Conservation (phyloP, 352 stramenopile genomes). For the Phytophthora litchii region DNA sequence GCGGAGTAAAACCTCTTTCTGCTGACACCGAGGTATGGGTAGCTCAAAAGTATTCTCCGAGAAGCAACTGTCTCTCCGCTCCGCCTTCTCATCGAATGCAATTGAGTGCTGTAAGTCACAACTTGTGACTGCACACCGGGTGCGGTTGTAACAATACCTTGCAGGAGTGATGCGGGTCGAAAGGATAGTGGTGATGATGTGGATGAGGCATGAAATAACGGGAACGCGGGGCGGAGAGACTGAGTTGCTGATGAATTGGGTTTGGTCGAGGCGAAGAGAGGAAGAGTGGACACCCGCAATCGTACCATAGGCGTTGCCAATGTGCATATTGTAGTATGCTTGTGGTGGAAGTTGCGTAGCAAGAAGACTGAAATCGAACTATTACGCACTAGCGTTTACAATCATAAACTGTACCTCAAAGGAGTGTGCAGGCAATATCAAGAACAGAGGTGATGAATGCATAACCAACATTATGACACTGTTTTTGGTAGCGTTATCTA, state of each 20-base stretch:
- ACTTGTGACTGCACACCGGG: too few relatives aligned
- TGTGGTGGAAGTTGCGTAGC: conserved; percentile 2
- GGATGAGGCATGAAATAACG: conserved; percentile 4
- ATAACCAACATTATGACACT: conserved; percentile 35
- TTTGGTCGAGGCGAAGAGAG: conserved; percentile 15
- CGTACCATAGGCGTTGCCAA: conserved; percentile 2
- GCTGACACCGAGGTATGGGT: conserved; percentile 18
- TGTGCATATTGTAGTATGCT: conserved; percentile 8
- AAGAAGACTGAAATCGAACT: not conserved
- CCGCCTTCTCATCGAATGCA: not conserved
- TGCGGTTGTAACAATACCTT: not conserved
- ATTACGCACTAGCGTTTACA: not conserved
- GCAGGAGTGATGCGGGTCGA: not conserved
- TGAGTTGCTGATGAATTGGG: conserved; percentile 11
- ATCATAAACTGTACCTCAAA: too few relatives aligned
- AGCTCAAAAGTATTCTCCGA: conserved; percentile 16
- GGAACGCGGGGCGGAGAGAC: conserved; percentile 5
- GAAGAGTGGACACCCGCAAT: conserved; percentile 1
- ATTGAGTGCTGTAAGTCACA: not conserved
- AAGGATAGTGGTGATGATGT: conserved; percentile 2
- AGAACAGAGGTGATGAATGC: conserved; percentile 5
- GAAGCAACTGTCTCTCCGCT: conserved; percentile 9
- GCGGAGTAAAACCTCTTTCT: not conserved
- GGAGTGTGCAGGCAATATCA: not conserved
- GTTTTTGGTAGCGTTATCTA: conserved; percentile 33